phyloP scores from a whole-genome alignment of 1,284 basidiomycete genomes.

The Rhizoctonia solani region DNA sequence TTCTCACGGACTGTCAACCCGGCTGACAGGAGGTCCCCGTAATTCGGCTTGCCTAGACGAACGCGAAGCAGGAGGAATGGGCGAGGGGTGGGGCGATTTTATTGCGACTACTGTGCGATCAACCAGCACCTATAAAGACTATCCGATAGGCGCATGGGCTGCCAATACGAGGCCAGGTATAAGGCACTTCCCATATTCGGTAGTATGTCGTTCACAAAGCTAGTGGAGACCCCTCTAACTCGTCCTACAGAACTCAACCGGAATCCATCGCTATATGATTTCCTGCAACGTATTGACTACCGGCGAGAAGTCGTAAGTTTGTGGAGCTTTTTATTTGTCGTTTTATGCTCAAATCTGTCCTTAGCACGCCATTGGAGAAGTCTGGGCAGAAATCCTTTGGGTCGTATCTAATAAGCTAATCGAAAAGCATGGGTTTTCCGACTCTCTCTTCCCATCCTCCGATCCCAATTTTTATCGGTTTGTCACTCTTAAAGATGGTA shows the following conservation, averaged over 20 bases:
- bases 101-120: conserved; percentile 51
- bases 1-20: conserved; percentile 57
- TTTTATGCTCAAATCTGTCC: conserved; percentile 36
- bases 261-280: conserved; percentile 57
- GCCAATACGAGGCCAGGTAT: conserved; percentile 53
- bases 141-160: conserved; percentile 57
- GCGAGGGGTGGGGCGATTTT: conserved; percentile 50
- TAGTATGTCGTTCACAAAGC: conserved; percentile 32
- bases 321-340: neutral
- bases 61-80: conserved; percentile 60
- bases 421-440: conserved; percentile 51
- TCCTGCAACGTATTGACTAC: conserved; percentile 53
- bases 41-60: conserved; percentile 56
- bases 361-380: conserved; percentile 53
- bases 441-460: conserved; percentile 50
- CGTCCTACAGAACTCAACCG: neutral
- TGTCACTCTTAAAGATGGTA: conserved; percentile 42
- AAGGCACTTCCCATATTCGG: conserved; percentile 53
- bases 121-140: conserved; percentile 48
- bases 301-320: conserved; percentile 42
- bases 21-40: conserved; percentile 58
- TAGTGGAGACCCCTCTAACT: neutral
- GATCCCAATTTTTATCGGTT: conserved; percentile 48
- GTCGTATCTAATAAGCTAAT: conserved; percentile 49
- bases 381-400: conserved; percentile 58